Evolutionary conservation across 805 yeast species (phyloP).

Genomic region (Wickerhamiella kurtzmanii): DNA sequence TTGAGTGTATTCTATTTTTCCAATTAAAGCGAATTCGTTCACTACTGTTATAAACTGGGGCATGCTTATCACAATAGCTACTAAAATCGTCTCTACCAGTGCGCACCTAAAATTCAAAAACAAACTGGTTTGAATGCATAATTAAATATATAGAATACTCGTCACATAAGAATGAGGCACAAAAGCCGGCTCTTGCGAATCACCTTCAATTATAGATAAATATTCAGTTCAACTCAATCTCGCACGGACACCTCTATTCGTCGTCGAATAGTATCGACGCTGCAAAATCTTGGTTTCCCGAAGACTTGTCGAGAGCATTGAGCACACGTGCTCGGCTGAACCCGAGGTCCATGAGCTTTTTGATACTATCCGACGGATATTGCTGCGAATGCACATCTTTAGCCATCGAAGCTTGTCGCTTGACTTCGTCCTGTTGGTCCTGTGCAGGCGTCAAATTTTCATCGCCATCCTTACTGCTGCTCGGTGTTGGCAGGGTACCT

Average conservation of each 20-base stretch:
- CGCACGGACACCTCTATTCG: neutral
- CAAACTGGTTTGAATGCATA: neutral
- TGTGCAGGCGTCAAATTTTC: neutral
- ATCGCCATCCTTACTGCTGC: neutral
- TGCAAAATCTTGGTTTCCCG: slow-evolving; percentile 75
- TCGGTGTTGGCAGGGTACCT: neutral
- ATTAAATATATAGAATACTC: neutral
- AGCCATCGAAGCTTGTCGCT: neutral
- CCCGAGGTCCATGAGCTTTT: slow-evolving; percentile 52
- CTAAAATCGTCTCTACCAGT: too few species aligned
- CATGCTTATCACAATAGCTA: too few species aligned
- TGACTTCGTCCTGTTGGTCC: neutral
- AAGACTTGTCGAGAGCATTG: slow-evolving; percentile 48
- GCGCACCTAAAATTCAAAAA: too few species aligned
- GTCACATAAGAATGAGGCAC: neutral
- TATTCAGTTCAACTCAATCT: neutral
- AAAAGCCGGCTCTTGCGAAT: neutral
- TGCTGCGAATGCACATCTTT: slow-evolving; percentile 6
- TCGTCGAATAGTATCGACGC: slow-evolving; percentile 55
- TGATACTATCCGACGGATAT: slow-evolving; percentile 29
- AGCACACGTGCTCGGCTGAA: slow-evolving; percentile 52
- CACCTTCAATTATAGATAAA: neutral
- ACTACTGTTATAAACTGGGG: too few species aligned
- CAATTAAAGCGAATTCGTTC: too few species aligned
- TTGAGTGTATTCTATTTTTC: too few species aligned